A percentile compares a stretch with the other conserved stretches of the same genome.
These are phyloP conservation scores for Aureobasidium zeae DNA, from an alignment of 2,329 filamentous ascomycete genomes.

Conservation along the genomic window DNA sequence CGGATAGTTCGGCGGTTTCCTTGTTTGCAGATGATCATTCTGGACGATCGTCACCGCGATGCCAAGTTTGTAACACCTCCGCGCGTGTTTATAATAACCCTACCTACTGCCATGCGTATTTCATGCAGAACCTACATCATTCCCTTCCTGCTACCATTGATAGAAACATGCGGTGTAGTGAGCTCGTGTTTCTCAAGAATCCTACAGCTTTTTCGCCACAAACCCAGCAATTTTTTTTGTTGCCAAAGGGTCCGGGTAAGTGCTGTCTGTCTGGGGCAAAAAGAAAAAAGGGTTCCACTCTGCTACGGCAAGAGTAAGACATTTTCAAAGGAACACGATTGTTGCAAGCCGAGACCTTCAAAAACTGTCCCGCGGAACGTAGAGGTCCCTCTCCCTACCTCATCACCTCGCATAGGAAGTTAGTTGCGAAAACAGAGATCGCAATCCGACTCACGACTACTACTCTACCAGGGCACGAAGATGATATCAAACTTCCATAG, in stretches of 20 bases:
- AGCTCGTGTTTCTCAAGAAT: not conserved
- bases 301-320: not conserved
- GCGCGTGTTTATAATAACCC: not conserved
- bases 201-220: not conserved
- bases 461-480: too few species aligned
- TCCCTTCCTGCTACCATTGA: not conserved
- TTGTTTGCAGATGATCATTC: too few species aligned
- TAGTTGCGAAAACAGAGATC: too few species aligned
- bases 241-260: not conserved
- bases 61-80: not conserved
- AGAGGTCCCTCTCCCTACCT: too few species aligned
- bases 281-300: conserved; percentile 4
- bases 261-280: not conserved
- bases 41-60: not conserved
- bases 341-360: conserved; percentile 7
- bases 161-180: too few species aligned
- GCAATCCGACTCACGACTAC: conserved; percentile 1
- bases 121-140: not conserved
- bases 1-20: not conserved
- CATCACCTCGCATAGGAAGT: conserved; percentile 7
- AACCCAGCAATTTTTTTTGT: too few species aligned
- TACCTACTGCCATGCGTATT: conserved; percentile 2
- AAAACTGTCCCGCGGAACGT: not conserved
- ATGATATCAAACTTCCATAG: not conserved
- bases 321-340: not conserved